Conservation (phyloP, 257 asterid genomes). For the Leonotis leonurus region DNA sequence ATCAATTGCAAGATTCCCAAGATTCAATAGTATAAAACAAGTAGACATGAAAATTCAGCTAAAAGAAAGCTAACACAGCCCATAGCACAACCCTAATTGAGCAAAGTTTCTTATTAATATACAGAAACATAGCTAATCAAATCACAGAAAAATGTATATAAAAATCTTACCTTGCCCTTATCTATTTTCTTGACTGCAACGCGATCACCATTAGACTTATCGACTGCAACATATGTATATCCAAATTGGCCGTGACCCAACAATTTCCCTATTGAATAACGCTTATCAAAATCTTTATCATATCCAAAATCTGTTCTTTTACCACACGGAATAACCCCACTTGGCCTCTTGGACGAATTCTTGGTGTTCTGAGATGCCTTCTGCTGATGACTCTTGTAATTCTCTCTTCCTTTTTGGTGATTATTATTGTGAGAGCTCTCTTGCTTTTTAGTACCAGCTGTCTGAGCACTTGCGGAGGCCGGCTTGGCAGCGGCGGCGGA, state of each 20-base stretch:
- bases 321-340: slow-evolving; percentile 79
- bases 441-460: slow-evolving; percentile 22
- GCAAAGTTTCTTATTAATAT: neutral
- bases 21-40: slow-evolving; percentile 8
- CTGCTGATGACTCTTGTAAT: slow-evolving; percentile 33
- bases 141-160: neutral
- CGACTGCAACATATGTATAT: slow-evolving; percentile 84
- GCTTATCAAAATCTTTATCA: slow-evolving; percentile 73
- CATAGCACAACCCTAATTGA: neutral
- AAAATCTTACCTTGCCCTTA: slow-evolving; percentile 64
- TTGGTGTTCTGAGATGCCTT: slow-evolving; percentile 38
- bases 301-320: slow-evolving; percentile 96
- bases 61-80: neutral
- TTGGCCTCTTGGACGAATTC: slow-evolving; percentile 39
- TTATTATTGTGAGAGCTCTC: slow-evolving; percentile 30
- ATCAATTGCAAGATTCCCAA: neutral
- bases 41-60: neutral
- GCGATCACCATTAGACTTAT: slow-evolving; percentile 83
- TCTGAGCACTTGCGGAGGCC: slow-evolving; percentile 7
- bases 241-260: slow-evolving; percentile 99
- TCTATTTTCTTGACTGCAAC: slow-evolving; percentile 97
- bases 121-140: neutral
- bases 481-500: slow-evolving; percentile 28
- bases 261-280: slow-evolving; percentile 75
- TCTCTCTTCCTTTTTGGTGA: slow-evolving; percentile 25